A percentile compares a stretch with the other conserved stretches of the same genome.
Conservation (phyloP, 495 filamentous ascomycete species). For the Pyrenula aspistea region DNA sequence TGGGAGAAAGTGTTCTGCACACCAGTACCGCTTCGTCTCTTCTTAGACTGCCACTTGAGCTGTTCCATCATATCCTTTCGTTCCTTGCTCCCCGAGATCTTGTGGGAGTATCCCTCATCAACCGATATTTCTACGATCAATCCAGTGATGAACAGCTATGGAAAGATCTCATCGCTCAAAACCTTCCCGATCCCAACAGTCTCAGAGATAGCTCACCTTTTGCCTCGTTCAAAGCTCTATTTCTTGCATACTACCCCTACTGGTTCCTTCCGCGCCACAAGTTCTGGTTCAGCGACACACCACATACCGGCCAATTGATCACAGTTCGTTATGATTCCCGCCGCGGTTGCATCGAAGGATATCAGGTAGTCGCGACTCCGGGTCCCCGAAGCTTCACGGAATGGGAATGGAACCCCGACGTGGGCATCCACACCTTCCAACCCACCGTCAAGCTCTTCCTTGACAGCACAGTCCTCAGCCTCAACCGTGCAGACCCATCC, state of each 20-base stretch:
- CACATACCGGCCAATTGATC: constrained; percentile 57
- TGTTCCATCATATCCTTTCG: constrained; percentile 48
- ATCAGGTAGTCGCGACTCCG: constrained; percentile 58
- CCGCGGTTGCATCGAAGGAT: constrained; percentile 66
- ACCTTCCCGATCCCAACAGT: constrained; percentile 34
- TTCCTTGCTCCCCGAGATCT: constrained; percentile 50
- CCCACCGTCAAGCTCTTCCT: constrained; percentile 57
- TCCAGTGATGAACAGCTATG: constrained; percentile 47
- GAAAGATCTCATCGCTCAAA: constrained; percentile 47
- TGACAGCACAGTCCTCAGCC: constrained; percentile 56
- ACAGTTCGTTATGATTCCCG: constrained; percentile 60
- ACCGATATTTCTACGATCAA: constrained; percentile 36
- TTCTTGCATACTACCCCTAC: constrained; percentile 58
- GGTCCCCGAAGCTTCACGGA: constrained; percentile 32
- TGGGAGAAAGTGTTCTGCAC: too few relatives aligned
- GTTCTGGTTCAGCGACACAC: constrained; percentile 74
- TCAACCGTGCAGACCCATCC: constrained; percentile 25
- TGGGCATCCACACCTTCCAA: constrained; percentile 62
- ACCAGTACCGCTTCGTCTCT: background rate
- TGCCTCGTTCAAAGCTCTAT: constrained; percentile 53
- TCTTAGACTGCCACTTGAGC: constrained; percentile 42
- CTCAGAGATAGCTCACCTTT: constrained; percentile 40
- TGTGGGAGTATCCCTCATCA: constrained; percentile 38
- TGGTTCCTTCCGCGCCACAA: constrained; percentile 76
- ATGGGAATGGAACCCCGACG: constrained; percentile 55